Evolutionary conservation across 495 filamentous ascomycete species (phyloP).

Genomic region (Hamigera avellanea): DNA sequence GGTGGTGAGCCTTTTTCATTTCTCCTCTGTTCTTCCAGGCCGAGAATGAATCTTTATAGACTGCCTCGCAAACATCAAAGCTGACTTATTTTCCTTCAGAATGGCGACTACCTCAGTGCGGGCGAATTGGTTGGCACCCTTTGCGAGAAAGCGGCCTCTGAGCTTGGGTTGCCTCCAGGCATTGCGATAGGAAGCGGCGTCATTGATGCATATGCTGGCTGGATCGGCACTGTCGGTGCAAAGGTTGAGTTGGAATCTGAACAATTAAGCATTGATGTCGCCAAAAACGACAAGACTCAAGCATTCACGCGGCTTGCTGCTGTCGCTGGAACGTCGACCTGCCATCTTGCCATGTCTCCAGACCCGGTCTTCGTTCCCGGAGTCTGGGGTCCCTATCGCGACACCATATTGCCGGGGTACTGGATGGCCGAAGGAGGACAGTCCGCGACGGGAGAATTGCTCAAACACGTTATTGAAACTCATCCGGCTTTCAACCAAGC

Average conservation of each 20-base stretch:
- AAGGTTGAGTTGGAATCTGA: constrained; percentile 62
- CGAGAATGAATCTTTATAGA: background rate
- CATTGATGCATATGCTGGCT: constrained; percentile 96
- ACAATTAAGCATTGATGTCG: constrained; percentile 44
- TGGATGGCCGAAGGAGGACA: constrained; percentile 98
- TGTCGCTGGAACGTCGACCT: constrained; percentile 96
- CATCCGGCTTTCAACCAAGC: constrained; percentile 80
- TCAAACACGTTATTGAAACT: constrained; percentile 88
- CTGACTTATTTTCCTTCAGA: constrained; percentile 39
- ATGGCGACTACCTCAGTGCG: constrained; percentile 78
- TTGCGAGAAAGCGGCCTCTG: constrained; percentile 67
- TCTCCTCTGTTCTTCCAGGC: constrained; percentile 6
- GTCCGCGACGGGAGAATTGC: constrained; percentile 84
- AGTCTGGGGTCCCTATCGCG: constrained; percentile 93
- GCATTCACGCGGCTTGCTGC: constrained; percentile 89
- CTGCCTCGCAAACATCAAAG: too few relatives aligned
- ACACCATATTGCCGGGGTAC: constrained; percentile 78
- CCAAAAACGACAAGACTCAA: constrained; percentile 72
- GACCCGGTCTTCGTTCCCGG: constrained; percentile 85
- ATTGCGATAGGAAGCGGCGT: constrained; percentile 92
- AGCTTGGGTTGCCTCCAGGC: constrained; percentile 77
- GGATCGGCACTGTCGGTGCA: constrained; percentile 96
- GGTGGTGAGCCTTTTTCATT: constrained; percentile 60
- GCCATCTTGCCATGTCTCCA: constrained; percentile 89
- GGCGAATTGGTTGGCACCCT: constrained; percentile 81